phyloP scores from a whole-genome alignment of 352 stramenopile genomes.

The Globisporangium carolinianum region DNA sequence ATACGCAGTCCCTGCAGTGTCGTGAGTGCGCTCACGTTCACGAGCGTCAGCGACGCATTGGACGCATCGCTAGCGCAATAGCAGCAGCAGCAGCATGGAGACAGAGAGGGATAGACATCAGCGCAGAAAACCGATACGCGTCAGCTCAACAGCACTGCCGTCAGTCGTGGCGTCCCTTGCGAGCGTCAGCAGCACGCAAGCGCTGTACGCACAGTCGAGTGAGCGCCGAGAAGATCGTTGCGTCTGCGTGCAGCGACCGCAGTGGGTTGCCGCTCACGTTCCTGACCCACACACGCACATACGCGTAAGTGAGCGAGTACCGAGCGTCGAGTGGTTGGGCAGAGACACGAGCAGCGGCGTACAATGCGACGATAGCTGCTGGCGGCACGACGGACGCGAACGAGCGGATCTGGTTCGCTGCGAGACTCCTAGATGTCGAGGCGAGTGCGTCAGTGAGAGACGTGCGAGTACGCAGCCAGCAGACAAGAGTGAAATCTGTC shows the following conservation, averaged over 20 bases:
- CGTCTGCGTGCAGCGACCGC: neutral
- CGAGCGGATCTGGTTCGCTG: conserved; percentile 9
- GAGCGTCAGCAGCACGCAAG: no score
- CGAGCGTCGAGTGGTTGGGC: no score
- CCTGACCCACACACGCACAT: neutral
- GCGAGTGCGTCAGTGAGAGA: neutral
- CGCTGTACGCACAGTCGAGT: conserved; percentile 4
- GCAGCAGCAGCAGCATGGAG: neutral
- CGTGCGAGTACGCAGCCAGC: neutral
- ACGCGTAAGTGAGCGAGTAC: no score
- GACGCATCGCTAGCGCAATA: conserved; percentile 7
- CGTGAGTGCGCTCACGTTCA: conserved; percentile 1
- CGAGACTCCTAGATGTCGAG: conserved; percentile 7
- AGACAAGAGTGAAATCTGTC: neutral
- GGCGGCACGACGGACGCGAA: conserved; percentile 6
- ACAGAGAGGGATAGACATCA: neutral
- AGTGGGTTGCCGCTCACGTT: conserved; percentile 6
- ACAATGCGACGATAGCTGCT: conserved; percentile 1
- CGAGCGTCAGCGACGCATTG: conserved; percentile 7
- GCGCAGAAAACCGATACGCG: no score
- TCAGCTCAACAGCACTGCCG: neutral
- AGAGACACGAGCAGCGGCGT: neutral
- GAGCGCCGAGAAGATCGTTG: conserved; percentile 2
- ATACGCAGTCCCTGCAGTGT: conserved; percentile 7
- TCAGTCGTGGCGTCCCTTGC: neutral